Percentiles rank a stretch among this genome's conserved stretches.
These are phyloP conservation scores for Rutstroemia sp. DNA, from an alignment of 2,329 filamentous ascomycete species.

Conservation along the genomic window DNA sequence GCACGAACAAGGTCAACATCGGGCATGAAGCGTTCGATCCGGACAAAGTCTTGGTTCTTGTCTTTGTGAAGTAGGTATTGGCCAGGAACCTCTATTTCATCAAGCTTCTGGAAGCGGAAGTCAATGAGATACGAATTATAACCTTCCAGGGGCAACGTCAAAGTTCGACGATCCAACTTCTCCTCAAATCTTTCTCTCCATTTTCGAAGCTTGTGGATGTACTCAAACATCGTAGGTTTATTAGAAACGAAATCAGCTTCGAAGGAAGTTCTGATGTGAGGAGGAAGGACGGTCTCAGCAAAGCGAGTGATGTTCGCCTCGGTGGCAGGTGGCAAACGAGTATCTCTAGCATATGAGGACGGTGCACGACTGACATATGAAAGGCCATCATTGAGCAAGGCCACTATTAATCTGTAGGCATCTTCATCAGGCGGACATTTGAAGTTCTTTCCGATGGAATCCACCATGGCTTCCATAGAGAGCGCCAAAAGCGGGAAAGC, in stretches of 20 bases:
- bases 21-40: constrained; percentile 93
- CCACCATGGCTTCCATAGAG: constrained; percentile 99
- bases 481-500: constrained; percentile 91
- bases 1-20: constrained; percentile 89
- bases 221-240: constrained; percentile 96
- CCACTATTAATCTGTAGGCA: constrained; percentile 95
- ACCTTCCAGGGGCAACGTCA: constrained; percentile 52
- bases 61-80: constrained; percentile 97
- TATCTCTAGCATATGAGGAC: constrained; percentile 77
- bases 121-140: constrained; percentile 91
- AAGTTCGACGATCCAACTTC: constrained; percentile 74
- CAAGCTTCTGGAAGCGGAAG: constrained; percentile 95
- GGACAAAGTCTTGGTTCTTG: constrained; percentile 97
- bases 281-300: constrained; percentile 88
- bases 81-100: constrained; percentile 95
- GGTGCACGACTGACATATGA: constrained; percentile 88
- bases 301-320: constrained; percentile 97
- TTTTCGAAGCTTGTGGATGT: constrained; percentile 90
- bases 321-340: constrained; percentile 81
- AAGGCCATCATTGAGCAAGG: constrained; percentile 87
- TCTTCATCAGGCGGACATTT: constrained; percentile 98
- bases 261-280: constrained; percentile 92
- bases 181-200: constrained; percentile 99
- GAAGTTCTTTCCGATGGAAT: constrained; percentile 98
- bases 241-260: constrained; percentile 94